A percentile compares a stretch with the other conserved stretches of the same genome.
Evolutionary conservation across 257 asterid genomes (phyloP).

Genomic region (Primulina eburnea): DNA sequence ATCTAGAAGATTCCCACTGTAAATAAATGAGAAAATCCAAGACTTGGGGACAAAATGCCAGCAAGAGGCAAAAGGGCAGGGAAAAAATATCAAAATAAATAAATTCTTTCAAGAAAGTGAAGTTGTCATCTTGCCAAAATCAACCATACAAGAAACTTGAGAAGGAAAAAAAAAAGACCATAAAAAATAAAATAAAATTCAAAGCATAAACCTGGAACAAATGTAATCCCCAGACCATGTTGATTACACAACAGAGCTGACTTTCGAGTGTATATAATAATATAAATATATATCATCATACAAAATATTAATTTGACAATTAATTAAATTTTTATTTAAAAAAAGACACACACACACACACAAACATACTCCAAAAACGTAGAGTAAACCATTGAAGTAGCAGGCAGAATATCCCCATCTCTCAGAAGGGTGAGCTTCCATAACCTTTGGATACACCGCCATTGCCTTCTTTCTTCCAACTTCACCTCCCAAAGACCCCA

Average conservation of each 20-base stretch:
- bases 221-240: neutral
- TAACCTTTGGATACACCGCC: slow-evolving; percentile 71
- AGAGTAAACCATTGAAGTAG: slow-evolving; percentile 65
- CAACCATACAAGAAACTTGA: slow-evolving; percentile 9
- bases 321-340: neutral
- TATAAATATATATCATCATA: slow-evolving; percentile 13
- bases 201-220: neutral
- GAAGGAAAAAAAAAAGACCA: neutral
- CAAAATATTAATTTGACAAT: slow-evolving; percentile 10
- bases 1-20: slow-evolving; percentile 6
- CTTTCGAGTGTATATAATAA: too few relatives aligned
- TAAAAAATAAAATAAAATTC: neutral
- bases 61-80: slow-evolving; percentile 22
- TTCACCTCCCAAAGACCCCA: slow-evolving; percentile 65
- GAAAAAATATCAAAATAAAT: slow-evolving; percentile 18
- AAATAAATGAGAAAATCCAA: neutral
- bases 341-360: neutral
- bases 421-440: slow-evolving; percentile 75
- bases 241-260: too few relatives aligned
- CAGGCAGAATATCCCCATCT: slow-evolving; percentile 99
- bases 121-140: slow-evolving; percentile 33
- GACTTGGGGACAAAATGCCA: neutral
- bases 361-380: slow-evolving; percentile 72
- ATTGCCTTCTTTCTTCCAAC: slow-evolving; percentile 55
- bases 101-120: slow-evolving; percentile 40